A percentile compares a stretch with the other conserved stretches of the same genome.
Conservation (phyloP, 495 filamentous ascomycete genomes). For the Aspergillus affinis region DNA sequence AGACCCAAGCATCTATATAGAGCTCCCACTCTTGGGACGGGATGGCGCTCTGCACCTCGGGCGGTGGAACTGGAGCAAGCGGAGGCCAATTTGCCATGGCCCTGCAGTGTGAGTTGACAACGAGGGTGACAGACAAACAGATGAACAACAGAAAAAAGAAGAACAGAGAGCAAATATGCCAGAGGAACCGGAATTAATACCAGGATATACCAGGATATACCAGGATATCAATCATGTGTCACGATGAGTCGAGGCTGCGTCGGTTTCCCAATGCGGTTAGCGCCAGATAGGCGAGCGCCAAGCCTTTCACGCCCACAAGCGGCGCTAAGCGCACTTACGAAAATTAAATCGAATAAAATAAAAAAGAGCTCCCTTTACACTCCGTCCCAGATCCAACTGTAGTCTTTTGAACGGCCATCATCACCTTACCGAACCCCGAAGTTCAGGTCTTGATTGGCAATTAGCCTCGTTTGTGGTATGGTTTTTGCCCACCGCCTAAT, state of each 20-base stretch:
- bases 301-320: constrained; percentile 40
- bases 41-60: constrained; percentile 63
- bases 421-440: constrained; percentile 77
- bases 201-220: background rate
- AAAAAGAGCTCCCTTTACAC: constrained; percentile 17
- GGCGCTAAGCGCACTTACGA: constrained; percentile 15
- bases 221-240: constrained; percentile 6
- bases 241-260: background rate
- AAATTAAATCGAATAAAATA: constrained; percentile 2
- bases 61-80: constrained; percentile 72
- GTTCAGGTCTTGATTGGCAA: constrained; percentile 62
- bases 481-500: background rate
- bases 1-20: constrained; percentile 75
- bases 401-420: constrained; percentile 54
- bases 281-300: constrained; percentile 44
- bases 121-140: background rate
- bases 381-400: constrained; percentile 29
- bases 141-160: background rate
- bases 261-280: constrained; percentile 30
- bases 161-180: background rate
- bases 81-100: constrained; percentile 57
- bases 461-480: constrained; percentile 30
- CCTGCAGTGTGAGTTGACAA: background rate
- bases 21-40: constrained; percentile 71
- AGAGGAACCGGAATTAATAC: background rate